phyloP scores from a whole-genome alignment of 75 land plant species.

The Chamaecyparis obtusa region DNA sequence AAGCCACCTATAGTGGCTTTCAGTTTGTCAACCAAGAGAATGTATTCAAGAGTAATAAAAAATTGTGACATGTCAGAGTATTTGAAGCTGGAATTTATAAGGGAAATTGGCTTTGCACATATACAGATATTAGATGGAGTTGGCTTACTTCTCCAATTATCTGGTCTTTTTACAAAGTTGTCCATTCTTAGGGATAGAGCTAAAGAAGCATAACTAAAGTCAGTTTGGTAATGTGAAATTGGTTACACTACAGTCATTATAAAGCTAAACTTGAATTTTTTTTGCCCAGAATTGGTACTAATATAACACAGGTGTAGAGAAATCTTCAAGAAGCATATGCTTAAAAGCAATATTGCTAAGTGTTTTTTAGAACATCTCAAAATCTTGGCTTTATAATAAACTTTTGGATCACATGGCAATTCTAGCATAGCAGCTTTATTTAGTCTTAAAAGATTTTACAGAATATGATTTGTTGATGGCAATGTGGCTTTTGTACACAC shows the following conservation, averaged over 20 bases:
- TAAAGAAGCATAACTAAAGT: constrained; percentile 36
- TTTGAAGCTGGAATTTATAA: constrained; percentile 91
- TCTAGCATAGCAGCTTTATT: neutral
- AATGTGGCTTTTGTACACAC: neutral
- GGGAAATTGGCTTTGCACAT: constrained; percentile 99
- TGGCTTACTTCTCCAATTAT: constrained; percentile 85
- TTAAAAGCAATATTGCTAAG: neutral
- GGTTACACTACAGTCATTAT: neutral
- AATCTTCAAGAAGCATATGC: neutral
- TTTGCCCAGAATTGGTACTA: neutral
- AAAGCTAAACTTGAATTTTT: neutral
- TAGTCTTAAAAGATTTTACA: neutral
- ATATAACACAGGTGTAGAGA: neutral
- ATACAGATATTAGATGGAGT: constrained; percentile 99
- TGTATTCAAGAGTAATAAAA: constrained; percentile 94
- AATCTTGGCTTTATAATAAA: neutral
- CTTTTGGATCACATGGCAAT: neutral
- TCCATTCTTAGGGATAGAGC: constrained; percentile 68
- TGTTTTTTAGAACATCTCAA: neutral
- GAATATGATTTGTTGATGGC: neutral
- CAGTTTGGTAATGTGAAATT: neutral
- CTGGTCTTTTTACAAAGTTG: constrained; percentile 95
- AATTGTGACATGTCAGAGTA: constrained; percentile 97
- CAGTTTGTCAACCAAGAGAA: constrained; percentile 96
- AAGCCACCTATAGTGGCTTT: constrained; percentile 95